Evolutionary conservation across 192 early-diverging fungal species (phyloP), one percentile per base, ranked within the genome.

Genomic region (Coemansia sp.): DNA sequence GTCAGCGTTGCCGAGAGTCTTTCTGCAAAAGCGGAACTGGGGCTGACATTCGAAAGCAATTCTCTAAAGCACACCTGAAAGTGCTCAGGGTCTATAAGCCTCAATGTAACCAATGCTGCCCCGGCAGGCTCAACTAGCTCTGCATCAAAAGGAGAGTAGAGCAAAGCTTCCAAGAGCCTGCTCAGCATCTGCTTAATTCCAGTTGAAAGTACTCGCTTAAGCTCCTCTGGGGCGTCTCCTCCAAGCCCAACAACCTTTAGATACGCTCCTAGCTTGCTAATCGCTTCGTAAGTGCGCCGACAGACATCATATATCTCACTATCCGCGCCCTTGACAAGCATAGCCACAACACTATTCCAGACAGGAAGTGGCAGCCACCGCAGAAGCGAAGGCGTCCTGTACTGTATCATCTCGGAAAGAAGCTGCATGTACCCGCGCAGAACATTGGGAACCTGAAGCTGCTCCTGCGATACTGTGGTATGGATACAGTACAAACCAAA

Each of bases 401-500:
- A 81, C 64, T 81, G 73, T 35, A 71, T 43, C 69, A 81, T 71
- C 45, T 81, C 78, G 0, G 78, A 72, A 7, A 81, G 66, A 17
- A 81, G 67, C 61, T 75, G 78, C 54, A 75, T 70, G 15, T 75
- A 65, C 20, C 63, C 65, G 19, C 73, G 73, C 63, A 81, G 64
- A 13, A 73, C 78, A 43, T 71, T 75, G 20, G 78, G 78, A 14
- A 70, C 55, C 14, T 53, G 63, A 5, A 81, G 22, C 66, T 81
- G 73, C 19, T 61, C 42, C 13, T 66, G 59, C 22, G 60, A 53
- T 1, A 66, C 29, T 20, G 73, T 72, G n/a, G 63, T 65, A 14
- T 81, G 70, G 5, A 81, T 65, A 63, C 78, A 81, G 46, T 75
- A 81, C 10, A 81, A 41, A 0, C 78, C 78, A 61, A 73, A 81